These are phyloP conservation scores for Cruciata laevipes DNA, from an alignment of 257 asterid species.

Conservation along the genomic window DNA sequence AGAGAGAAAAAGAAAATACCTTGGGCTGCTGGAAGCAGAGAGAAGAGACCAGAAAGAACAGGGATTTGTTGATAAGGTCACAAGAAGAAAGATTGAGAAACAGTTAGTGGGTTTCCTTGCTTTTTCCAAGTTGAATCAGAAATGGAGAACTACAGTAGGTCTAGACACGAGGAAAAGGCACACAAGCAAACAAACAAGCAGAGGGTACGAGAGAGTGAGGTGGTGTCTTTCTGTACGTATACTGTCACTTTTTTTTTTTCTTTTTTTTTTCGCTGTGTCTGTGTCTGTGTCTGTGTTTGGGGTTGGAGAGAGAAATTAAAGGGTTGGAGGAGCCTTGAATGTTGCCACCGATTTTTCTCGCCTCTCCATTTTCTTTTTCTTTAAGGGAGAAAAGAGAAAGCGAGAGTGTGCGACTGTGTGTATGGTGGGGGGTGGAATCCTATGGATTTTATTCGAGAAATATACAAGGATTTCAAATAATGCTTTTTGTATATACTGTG, in stretches of 20 bases:
- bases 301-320: background rate
- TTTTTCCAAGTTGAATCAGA: conserved; percentile 17
- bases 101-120: conserved; percentile 14
- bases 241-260: background rate
- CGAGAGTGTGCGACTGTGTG: background rate
- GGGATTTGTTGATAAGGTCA: conserved; percentile 22
- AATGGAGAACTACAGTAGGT: conserved; percentile 14
- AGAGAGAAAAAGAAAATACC: conserved; percentile 13
- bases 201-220: background rate
- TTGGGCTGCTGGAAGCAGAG: conserved; percentile 4
- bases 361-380: background rate
- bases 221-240: conserved; percentile 9
- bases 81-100: background rate
- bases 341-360: background rate
- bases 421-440: background rate
- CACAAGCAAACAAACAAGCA: background rate
- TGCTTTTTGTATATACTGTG: background rate
- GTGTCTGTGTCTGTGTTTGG: background rate
- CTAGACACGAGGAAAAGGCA: conserved; percentile 11
- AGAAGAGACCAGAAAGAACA: conserved; percentile 12
- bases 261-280: background rate
- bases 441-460: conserved; percentile 8
- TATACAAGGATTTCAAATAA: background rate
- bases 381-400: conserved; percentile 1
- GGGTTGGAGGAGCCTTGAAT: no score